Base-by-base conservation (phyloP, 192 early-diverging fungal genomes). In the Linnemannia schmuckeri region DNA sequence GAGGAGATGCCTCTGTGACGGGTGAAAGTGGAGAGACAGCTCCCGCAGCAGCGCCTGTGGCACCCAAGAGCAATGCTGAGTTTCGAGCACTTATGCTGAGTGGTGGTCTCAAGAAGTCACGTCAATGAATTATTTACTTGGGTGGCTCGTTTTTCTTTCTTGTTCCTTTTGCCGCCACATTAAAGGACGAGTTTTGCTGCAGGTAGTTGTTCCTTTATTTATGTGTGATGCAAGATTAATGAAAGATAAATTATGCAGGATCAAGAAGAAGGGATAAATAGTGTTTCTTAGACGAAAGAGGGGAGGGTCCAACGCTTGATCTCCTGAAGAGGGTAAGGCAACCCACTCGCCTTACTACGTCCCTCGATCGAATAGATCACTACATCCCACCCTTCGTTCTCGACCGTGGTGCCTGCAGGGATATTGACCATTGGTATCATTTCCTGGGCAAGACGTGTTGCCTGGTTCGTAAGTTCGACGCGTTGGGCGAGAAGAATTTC, bases 321-420 rank as follows among this genome's bases (percentile, higher is more conserved):
- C 33, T 87, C 85, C 5, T 49, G 30, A 6, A 87, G 68, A 10
- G 85, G 72, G 38, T 87, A 81, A 3, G 79, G 73, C 38, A 37
- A 42, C 7, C 35, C 35, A 22, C 33, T 33, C 0, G 52, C 47
- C 42, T 79, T 80, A 47, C 75, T 46, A 5, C 85, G 78, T 37
- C 61, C 63, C 9, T 47, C 49, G 42, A 87, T 87, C 20, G 69
- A 63, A 38, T 87, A 87, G 0, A 87, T 46, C 0, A 78, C 85
- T 49, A 87, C 66, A 35, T 87, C 85, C 84, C 84, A 86, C 17
- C 76, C 74, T n/a, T 82, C 75, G 22, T 82, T 76, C 33, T 71
- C 20, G 33, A 30, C 18, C 24, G 49, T 49, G 0, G 63, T 52
- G 6, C 44, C 69, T 3, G 37, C n/a, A 5, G 66, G 46, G 15